Conservation (phyloP, 2,329 filamentous ascomycete genomes). For the Rhynchosporium graminicola region DNA sequence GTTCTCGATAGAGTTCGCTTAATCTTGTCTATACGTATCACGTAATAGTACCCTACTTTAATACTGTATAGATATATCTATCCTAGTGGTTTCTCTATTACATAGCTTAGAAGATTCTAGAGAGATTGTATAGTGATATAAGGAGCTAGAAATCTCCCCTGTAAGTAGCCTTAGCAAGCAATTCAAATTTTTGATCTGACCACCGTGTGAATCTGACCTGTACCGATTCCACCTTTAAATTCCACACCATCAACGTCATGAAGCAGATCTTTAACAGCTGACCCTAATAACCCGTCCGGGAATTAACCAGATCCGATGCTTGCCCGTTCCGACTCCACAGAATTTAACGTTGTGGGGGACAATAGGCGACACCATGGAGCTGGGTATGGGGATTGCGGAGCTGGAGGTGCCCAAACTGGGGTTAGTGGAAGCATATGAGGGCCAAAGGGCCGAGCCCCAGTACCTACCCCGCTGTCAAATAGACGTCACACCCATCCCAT, state of each 20-base stretch:
- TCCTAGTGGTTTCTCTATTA: no score
- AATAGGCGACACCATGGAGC: constrained; percentile 13
- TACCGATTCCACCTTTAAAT: no score
- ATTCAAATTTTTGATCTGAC: no score
- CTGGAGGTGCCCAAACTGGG: neutral
- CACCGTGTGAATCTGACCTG: no score
- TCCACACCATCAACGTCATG: neutral
- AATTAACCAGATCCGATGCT: constrained; percentile 6
- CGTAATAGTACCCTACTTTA: no score
- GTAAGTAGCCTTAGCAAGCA: no score
- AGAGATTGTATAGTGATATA: no score
- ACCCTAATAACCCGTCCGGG: neutral
- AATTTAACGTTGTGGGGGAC: constrained; percentile 8
- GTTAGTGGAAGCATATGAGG: neutral
- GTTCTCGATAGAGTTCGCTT: no score
- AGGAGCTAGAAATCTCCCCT: no score
- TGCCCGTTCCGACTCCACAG: constrained; percentile 26
- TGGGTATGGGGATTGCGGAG: constrained; percentile 11
- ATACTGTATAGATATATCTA: no score
- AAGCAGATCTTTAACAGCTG: neutral
- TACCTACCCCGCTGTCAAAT: neutral
- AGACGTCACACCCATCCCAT: neutral
- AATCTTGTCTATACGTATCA: no score
- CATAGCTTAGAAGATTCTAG: no score
- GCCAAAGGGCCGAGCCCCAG: constrained; percentile 14